These are phyloP conservation scores for Phytopythium delawarense DNA, from an alignment of 352 stramenopile genomes.

Conservation along the genomic window DNA sequence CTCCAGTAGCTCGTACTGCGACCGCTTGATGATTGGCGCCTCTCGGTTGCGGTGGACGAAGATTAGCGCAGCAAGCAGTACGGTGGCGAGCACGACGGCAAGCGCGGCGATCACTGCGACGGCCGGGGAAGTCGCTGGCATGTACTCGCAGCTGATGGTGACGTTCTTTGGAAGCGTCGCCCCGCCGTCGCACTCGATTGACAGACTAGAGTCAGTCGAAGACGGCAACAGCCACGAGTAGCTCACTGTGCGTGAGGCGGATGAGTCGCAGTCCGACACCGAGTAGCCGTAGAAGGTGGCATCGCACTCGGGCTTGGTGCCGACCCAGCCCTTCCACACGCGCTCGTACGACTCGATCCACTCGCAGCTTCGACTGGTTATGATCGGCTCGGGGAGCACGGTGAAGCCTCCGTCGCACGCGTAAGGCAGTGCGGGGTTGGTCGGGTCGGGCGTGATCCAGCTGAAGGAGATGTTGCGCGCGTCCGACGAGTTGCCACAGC, in stretches of 20 bases:
- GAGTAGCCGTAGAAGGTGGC: constrained; percentile 25
- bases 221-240: constrained; percentile 28
- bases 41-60: constrained; percentile 29
- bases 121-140: constrained; percentile 12
- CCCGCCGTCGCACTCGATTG: constrained; percentile 22
- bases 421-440: constrained; percentile 19
- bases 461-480: constrained; percentile 16
- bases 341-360: constrained; percentile 22
- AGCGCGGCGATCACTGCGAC: constrained; percentile 14
- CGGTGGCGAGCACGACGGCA: constrained; percentile 7
- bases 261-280: constrained; percentile 18
- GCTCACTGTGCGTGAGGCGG: constrained; percentile 9
- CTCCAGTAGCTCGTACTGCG: constrained; percentile 37
- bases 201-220: constrained; percentile 8
- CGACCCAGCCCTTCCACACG: constrained; percentile 22
- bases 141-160: constrained; percentile 23
- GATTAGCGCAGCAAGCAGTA: constrained; percentile 15
- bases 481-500: constrained; percentile 16
- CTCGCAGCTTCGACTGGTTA: constrained; percentile 24
- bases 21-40: constrained; percentile 37
- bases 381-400: constrained; percentile 13
- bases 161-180: constrained; percentile 9
- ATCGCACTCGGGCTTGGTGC: constrained; percentile 22
- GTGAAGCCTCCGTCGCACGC: constrained; percentile 25
- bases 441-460: constrained; percentile 22